Base-by-base conservation (phyloP, 2,329 filamentous ascomycete species). In the Aureobasidium namibiae region DNA sequence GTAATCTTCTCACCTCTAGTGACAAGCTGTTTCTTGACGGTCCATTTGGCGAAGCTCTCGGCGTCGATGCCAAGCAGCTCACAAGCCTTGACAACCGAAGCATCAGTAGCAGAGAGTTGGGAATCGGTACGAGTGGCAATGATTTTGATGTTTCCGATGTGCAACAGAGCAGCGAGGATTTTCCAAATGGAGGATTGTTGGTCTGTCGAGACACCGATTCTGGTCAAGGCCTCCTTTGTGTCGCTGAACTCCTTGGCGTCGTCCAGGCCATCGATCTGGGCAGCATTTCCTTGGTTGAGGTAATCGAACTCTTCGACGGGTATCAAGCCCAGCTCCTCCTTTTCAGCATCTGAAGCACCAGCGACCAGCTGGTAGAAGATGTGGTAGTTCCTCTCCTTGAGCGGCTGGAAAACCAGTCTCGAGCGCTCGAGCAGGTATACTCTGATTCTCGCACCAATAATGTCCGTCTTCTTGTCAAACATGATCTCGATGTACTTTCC, bases 401-500 rank as follows among this genome's bases (percentile, higher is more conserved):
- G 79, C 42, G 94, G 94, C 72, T 99, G 94, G 75, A 97, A 99
- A 18, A 97, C 94, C 68, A 99, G 80, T 76, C 94, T 87, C 63
- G 94, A 97, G 62, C 94, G 89, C 74, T 99, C 94, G 45, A 99
- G 80, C 65, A 99, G 80, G 70, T 99, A 99, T 59, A 92, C 96
- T 67, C 94, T 84, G 70, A 99, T 99, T 78, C 95, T 95, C 60
- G 94, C 94, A 66, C 94, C 94, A 70, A 97, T 96, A 68, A 99
- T 99, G 72, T 95, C 94, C 63, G 90, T 96, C 69, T 87, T 84
- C 63, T 90, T 84, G 76, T 97, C 92, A 74, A 99, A 99, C 90
- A 97, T 92, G 72, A 99, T 99, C 78, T 99, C 94, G 68, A 99
- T 97, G 74, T 99, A 99, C 80, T 99, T 99, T 73, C 94, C 94